Evolutionary conservation across 345 rosid species (phyloP).

Genomic region (Eucalyptus regnans): DNA sequence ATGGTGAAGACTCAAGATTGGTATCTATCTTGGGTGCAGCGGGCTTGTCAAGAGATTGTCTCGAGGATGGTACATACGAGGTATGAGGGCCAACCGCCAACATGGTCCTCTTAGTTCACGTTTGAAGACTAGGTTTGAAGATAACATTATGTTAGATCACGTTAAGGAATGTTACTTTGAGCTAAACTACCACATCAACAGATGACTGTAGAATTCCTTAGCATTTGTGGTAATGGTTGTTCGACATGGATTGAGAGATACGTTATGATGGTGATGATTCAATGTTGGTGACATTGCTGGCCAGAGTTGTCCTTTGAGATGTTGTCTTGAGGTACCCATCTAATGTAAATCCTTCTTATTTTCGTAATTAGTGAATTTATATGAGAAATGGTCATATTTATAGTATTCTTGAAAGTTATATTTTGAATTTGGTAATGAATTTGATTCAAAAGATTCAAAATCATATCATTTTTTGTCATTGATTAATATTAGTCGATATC

Average conservation of each 20-base stretch:
- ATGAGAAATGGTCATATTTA: neutral
- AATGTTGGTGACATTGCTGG: neutral
- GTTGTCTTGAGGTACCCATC: neutral
- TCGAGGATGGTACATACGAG: neutral
- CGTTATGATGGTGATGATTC: neutral
- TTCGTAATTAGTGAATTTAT: neutral
- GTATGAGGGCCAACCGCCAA: neutral
- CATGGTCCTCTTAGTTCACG: neutral
- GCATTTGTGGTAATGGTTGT: neutral
- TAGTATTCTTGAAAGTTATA: neutral
- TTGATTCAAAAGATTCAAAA: neutral
- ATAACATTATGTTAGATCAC: neutral
- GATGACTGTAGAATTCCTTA: neutral
- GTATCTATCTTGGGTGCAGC: neutral
- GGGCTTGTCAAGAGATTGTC: neutral
- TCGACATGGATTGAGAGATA: neutral
- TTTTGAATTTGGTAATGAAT: neutral
- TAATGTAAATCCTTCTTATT: neutral
- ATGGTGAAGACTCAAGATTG: accelerated
- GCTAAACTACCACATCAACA: neutral
- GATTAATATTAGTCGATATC: neutral
- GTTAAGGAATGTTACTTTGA: neutral
- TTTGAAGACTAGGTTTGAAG: neutral
- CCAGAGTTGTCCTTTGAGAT: neutral
- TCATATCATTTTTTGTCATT: neutral